phyloP scores from a whole-genome alignment of 1,139 yeast species.

The Scheffersomyces lignicola region DNA sequence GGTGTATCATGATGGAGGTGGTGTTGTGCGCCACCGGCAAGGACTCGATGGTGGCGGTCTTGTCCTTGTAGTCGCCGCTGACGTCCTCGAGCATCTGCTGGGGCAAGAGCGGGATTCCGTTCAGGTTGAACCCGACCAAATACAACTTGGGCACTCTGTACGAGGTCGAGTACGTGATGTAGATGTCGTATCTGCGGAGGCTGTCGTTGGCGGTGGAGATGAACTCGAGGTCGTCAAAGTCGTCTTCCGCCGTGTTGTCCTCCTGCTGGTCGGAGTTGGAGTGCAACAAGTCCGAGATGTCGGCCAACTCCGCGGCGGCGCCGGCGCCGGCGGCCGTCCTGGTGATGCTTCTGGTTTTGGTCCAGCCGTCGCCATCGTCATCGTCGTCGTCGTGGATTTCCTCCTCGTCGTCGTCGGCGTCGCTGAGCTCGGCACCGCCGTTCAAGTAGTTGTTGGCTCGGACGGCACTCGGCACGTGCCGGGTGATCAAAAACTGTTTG shows the following conservation, averaged over 20 bases:
- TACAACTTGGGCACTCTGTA: constrained; percentile 96
- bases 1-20: constrained; percentile 90
- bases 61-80: constrained; percentile 85
- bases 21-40: constrained; percentile 82
- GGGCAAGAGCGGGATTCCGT: constrained; percentile 86
- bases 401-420: constrained; percentile 34
- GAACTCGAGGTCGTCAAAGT: constrained; percentile 34
- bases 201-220: constrained; percentile 25
- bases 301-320: constrained; percentile 22
- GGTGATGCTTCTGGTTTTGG: constrained; percentile 21
- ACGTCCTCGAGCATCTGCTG: constrained; percentile 94
- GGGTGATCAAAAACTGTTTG: constrained; percentile 83
- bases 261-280: constrained; percentile 33
- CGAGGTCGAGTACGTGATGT: constrained; percentile 89
- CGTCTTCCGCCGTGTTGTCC: constrained; percentile 36
- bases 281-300: constrained; percentile 42
- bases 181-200: constrained; percentile 79
- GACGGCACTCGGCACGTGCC: constrained; percentile 82
- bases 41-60: constrained; percentile 93
- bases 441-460: constrained; percentile 66
- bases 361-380: constrained; percentile 62
- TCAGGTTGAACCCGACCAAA: constrained; percentile 78
- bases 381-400: constrained; percentile 25
- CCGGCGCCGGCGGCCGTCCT: too few relatives aligned
- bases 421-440: constrained; percentile 32